These are phyloP conservation scores for Colletotrichum cuscutae DNA, from an alignment of 2,329 filamentous ascomycete species.

Conservation along the genomic window DNA sequence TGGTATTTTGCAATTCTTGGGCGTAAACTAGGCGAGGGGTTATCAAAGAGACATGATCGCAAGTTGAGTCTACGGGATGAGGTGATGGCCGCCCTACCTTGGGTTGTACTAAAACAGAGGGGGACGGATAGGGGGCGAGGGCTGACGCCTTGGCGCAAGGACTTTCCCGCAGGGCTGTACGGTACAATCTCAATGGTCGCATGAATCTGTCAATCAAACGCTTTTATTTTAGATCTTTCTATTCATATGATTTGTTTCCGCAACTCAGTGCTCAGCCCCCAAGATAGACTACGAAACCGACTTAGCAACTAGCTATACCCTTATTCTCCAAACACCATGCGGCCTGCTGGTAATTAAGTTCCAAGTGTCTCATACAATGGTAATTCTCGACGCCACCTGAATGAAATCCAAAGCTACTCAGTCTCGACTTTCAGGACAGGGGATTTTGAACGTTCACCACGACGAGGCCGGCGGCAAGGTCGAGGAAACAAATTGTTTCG, in stretches of 20 bases:
- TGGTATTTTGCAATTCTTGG: neutral
- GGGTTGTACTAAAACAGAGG: no score
- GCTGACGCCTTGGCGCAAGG: neutral
- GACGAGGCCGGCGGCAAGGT: conserved; percentile 8
- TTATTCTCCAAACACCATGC: neutral
- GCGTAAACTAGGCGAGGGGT: neutral
- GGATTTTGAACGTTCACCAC: neutral
- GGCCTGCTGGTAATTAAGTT: neutral
- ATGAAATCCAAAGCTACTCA: neutral
- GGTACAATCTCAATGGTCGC: neutral
- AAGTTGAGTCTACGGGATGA: neutral
- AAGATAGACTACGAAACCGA: neutral
- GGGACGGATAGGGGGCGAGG: no score
- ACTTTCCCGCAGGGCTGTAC: neutral
- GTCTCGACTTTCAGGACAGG: neutral
- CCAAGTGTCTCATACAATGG: neutral
- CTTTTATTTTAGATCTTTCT: neutral
- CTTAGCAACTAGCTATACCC: neutral
- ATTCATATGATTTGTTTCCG: neutral
- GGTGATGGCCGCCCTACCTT: no score
- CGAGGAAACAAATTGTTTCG: conserved; percentile 19
- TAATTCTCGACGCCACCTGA: neutral
- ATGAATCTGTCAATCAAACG: neutral
- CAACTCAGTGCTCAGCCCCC: neutral
- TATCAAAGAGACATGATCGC: neutral